Evolutionary conservation across 2,329 filamentous ascomycete genomes (phyloP).

Genomic region (Dactylella cylindrospora): DNA sequence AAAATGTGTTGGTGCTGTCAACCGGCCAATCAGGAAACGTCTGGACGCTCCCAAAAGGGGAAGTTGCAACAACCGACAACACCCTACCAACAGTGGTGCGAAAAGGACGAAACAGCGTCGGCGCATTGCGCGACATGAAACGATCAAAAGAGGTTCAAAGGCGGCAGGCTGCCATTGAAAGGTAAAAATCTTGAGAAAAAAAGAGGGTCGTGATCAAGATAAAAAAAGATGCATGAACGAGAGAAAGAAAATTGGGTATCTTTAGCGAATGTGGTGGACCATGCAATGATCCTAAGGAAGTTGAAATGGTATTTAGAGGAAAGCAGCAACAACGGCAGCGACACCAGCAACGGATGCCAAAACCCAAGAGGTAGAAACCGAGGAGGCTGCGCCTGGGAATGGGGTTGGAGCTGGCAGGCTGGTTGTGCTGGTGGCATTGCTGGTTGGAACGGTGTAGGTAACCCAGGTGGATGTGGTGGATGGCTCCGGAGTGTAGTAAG

Average conservation of each 20-base stretch:
- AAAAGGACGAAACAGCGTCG: neutral
- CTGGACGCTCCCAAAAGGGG: slow-evolving; percentile 34
- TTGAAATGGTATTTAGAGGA: slow-evolving; percentile 20
- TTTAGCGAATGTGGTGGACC: slow-evolving; percentile 29
- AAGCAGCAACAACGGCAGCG: slow-evolving; percentile 24
- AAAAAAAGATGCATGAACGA: slow-evolving; percentile 11
- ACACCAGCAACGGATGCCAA: slow-evolving; percentile 35
- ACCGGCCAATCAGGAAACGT: slow-evolving; percentile 28
- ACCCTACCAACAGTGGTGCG: neutral
- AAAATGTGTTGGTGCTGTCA: slow-evolving; percentile 12
- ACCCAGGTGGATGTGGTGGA: slow-evolving; percentile 23
- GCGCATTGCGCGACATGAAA: slow-evolving; percentile 21
- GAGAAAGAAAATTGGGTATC: slow-evolving; percentile 5
- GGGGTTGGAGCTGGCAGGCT: slow-evolving; percentile 26
- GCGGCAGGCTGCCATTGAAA: slow-evolving; percentile 3
- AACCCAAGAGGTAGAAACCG: slow-evolving; percentile 38
- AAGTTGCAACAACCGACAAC: slow-evolving; percentile 44
- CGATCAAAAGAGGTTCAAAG: slow-evolving; percentile 26
- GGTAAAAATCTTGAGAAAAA: slow-evolving; percentile 7
- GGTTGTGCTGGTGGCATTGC: slow-evolving; percentile 14
- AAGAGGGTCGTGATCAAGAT: slow-evolving; percentile 25
- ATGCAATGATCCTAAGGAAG: slow-evolving; percentile 6
- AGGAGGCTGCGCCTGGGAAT: slow-evolving; percentile 36
- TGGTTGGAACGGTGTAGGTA: slow-evolving; percentile 17
- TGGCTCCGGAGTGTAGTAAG: slow-evolving; percentile 33